Evolutionary conservation across 106 monocot species (phyloP).

Genomic region (Xerophyta viscosa): DNA sequence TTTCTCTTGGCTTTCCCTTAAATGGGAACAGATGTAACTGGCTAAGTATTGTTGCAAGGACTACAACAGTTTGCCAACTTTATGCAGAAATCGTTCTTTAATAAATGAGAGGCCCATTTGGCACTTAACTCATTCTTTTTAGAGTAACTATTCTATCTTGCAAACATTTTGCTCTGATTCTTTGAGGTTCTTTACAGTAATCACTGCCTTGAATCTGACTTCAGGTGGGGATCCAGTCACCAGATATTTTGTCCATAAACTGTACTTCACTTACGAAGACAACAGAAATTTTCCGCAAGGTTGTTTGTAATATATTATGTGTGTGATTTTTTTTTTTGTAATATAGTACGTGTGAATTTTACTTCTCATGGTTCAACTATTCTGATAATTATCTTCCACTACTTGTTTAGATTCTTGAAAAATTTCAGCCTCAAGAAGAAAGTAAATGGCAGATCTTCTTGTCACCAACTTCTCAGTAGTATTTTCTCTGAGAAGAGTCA

Average conservation of each 20-base stretch:
- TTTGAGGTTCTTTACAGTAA: background rate
- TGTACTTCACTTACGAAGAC: conserved; percentile 64
- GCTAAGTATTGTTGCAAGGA: too few relatives aligned
- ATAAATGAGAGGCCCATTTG: too few relatives aligned
- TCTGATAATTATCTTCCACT: too few relatives aligned
- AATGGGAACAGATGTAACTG: too few relatives aligned
- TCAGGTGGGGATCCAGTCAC: conserved; percentile 48
- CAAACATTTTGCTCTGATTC: background rate
- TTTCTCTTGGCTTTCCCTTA: too few relatives aligned
- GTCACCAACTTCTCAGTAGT: conserved; percentile 47
- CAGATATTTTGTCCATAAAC: conserved; percentile 52
- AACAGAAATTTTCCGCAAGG: conserved; percentile 79
- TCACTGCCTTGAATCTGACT: background rate
- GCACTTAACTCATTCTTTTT: too few relatives aligned
- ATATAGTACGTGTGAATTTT: background rate
- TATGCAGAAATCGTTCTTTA: too few relatives aligned
- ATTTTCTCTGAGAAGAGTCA: conserved; percentile 42
- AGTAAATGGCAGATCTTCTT: conserved; percentile 16
- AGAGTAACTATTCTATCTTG: background rate
- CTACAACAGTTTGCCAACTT: too few relatives aligned
- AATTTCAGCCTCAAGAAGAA: conserved; percentile 30
- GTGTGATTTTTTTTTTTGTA: background rate
- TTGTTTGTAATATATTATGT: conserved; percentile 5
- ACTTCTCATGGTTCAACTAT: too few relatives aligned
- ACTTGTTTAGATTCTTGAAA: conserved; percentile 72